These are phyloP conservation scores for Boletus pseudo-olivaceus DNA, from an alignment of 768 basidiomycete genomes.

Conservation along the genomic window DNA sequence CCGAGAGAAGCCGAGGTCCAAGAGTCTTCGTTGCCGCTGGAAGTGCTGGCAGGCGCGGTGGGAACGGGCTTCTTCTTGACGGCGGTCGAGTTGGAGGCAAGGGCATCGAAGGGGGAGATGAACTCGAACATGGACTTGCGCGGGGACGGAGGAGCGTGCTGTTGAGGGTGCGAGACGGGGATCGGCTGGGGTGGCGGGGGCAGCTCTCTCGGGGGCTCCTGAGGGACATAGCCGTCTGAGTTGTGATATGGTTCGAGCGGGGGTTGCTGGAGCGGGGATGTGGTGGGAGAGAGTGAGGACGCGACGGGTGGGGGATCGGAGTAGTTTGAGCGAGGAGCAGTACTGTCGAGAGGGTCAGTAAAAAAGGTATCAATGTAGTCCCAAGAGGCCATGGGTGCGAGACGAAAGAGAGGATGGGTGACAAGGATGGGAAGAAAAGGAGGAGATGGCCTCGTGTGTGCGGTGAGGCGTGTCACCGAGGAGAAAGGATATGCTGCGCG, in stretches of 20 bases:
- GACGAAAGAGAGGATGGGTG: slow-evolving; percentile 11
- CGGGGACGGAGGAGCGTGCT: slow-evolving; percentile 59
- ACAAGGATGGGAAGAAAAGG: slow-evolving; percentile 20
- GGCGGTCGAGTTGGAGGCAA: slow-evolving; percentile 44
- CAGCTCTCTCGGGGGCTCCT: slow-evolving; percentile 26
- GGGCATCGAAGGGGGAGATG: slow-evolving; percentile 79
- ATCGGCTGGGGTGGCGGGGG: slow-evolving; percentile 19
- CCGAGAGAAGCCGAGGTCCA: slow-evolving; percentile 42
- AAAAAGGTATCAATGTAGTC: slow-evolving; percentile 31
- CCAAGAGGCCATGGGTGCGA: slow-evolving; percentile 30
- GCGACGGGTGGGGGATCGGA: slow-evolving; percentile 44
- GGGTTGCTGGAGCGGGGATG: slow-evolving; percentile 42
- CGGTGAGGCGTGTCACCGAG: slow-evolving; percentile 19
- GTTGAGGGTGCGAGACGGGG: slow-evolving; percentile 29
- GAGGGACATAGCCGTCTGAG: slow-evolving; percentile 32
- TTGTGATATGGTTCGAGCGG: slow-evolving; percentile 35
- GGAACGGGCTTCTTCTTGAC: slow-evolving; percentile 73
- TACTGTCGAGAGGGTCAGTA: slow-evolving; percentile 33
- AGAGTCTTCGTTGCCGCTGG: slow-evolving; percentile 54
- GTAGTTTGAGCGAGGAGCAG: slow-evolving; percentile 49
- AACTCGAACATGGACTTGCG: slow-evolving; percentile 86
- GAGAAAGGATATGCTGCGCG: neutral
- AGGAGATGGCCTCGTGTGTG: slow-evolving; percentile 23
- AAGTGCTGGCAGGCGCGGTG: slow-evolving; percentile 35
- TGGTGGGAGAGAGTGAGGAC: slow-evolving; percentile 29